phyloP scores from a whole-genome alignment of 257 asterid species.

The Striga asiatica region DNA sequence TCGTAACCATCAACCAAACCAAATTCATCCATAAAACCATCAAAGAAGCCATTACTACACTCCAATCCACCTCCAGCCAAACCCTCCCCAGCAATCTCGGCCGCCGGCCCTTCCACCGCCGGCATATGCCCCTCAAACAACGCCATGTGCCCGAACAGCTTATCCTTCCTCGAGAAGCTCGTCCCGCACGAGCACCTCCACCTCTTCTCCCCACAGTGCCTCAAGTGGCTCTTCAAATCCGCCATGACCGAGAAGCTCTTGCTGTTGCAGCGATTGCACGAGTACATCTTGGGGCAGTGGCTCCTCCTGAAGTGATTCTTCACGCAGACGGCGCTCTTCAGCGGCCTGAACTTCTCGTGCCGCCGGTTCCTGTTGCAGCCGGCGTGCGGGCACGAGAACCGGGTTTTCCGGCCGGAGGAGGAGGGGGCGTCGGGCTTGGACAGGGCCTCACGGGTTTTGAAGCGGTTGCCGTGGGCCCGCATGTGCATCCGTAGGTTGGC shows the following conservation, averaged over 20 bases:
- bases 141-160: conserved; percentile 80
- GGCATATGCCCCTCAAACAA: conserved; percentile 97
- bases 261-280: conserved; percentile 57
- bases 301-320: conserved; percentile 94
- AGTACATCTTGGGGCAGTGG: conserved; percentile 83
- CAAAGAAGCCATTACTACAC: conserved; percentile 15
- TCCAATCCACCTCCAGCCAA: neutral
- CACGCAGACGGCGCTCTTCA: conserved; percentile 65
- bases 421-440: conserved; percentile 39
- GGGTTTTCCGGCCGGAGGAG: conserved; percentile 7
- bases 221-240: conserved; percentile 84
- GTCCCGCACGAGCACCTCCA: conserved; percentile 94
- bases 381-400: conserved; percentile 76
- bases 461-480: conserved; percentile 88
- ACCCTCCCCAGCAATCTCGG: conserved; percentile 11
- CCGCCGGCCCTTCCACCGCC: conserved; percentile 30
- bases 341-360: conserved; percentile 63
- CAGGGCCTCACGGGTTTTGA: conserved; percentile 70
- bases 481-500: conserved; percentile 96
- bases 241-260: conserved; percentile 82
- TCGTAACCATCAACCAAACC: conserved; percentile 31
- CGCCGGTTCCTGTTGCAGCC: conserved; percentile 68
- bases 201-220: conserved; percentile 73
- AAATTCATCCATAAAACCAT: conserved; percentile 39
- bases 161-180: conserved; percentile 75